Evolutionary conservation across 768 basidiomycete genomes (phyloP).

Genomic region (Leccinum rimulosum): DNA sequence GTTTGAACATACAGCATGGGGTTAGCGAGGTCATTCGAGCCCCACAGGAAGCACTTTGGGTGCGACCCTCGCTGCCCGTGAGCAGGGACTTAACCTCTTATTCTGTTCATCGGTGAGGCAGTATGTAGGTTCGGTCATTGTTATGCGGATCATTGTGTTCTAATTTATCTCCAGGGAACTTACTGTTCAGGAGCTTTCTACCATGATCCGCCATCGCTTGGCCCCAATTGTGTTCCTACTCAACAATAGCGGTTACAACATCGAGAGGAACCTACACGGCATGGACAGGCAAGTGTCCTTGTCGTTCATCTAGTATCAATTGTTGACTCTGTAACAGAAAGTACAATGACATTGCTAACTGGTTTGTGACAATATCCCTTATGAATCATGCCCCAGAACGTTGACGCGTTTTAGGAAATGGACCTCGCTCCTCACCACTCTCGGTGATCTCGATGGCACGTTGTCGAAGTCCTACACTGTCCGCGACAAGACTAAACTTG

Average conservation of each 20-base stretch:
- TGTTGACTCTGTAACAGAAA: conserved; percentile 39
- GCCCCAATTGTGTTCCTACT: conserved; percentile 83
- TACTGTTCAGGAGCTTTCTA: conserved; percentile 79
- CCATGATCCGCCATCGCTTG: conserved; percentile 71
- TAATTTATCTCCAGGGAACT: conserved; percentile 52
- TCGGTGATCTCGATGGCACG: conserved; percentile 50
- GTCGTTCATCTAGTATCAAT: too few relatives aligned
- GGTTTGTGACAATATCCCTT: conserved; percentile 36
- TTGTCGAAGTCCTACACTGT: conserved; percentile 64
- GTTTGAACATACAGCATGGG: neutral
- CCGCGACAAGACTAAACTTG: conserved; percentile 62
- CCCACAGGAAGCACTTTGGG: conserved; percentile 63
- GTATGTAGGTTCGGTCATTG: conserved; percentile 48
- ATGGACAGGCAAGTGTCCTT: conserved; percentile 41
- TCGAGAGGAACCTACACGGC: conserved; percentile 79
- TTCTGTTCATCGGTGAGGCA: conserved; percentile 88
- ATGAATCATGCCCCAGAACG: too few relatives aligned
- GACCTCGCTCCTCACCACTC: conserved; percentile 57
- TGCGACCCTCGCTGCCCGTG: conserved; percentile 75
- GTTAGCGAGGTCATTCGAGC: neutral
- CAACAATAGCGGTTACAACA: conserved; percentile 83
- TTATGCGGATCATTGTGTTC: neutral
- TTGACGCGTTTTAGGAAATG: conserved; percentile 46
- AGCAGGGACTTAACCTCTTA: conserved; percentile 55
- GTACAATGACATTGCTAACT: conserved; percentile 86